A percentile compares a stretch with the other conserved stretches of the same genome.
Conservation (phyloP, 306 rosid species). For the Fragaria nilgerrensis region DNA sequence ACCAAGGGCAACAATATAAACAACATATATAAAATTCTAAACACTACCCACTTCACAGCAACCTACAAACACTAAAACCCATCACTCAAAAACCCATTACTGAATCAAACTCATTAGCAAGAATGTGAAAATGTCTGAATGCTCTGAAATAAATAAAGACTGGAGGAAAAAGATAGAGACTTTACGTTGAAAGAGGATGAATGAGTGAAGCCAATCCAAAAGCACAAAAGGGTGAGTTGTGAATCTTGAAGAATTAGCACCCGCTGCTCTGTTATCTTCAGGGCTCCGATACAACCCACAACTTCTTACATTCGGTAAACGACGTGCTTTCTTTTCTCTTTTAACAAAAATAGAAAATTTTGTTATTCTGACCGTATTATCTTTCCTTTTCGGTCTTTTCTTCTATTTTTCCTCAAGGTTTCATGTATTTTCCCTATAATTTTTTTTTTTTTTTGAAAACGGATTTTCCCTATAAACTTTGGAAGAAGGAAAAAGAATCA, state of each 20-base stretch:
- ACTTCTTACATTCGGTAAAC: conserved; percentile 13
- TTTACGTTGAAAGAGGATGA: neutral
- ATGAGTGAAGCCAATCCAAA: conserved; percentile 21
- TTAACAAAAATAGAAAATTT: neutral
- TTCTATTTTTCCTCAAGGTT: neutral
- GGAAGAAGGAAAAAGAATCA: no score
- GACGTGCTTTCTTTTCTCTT: neutral
- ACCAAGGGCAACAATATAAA: conserved; percentile 17
- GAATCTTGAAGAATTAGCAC: conserved; percentile 41
- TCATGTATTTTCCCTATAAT: no score
- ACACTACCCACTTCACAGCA: conserved; percentile 16
- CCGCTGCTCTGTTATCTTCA: conserved; percentile 39
- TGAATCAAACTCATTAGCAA: conserved; percentile 19
- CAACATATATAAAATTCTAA: conserved; percentile 4
- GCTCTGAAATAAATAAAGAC: neutral
- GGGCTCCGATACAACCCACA: conserved; percentile 13
- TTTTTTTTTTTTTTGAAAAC: no score
- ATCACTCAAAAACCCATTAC: conserved; percentile 23
- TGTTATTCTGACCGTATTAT: neutral
- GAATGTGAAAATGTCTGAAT: conserved; percentile 19
- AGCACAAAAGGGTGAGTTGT: neutral
- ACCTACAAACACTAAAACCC: conserved; percentile 5
- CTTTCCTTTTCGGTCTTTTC: no score
- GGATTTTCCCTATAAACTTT: no score
- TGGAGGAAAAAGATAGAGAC: neutral